Evolutionary conservation across 1,284 basidiomycete genomes (phyloP).

Genomic region (Cryptococcus jaspeensis): DNA sequence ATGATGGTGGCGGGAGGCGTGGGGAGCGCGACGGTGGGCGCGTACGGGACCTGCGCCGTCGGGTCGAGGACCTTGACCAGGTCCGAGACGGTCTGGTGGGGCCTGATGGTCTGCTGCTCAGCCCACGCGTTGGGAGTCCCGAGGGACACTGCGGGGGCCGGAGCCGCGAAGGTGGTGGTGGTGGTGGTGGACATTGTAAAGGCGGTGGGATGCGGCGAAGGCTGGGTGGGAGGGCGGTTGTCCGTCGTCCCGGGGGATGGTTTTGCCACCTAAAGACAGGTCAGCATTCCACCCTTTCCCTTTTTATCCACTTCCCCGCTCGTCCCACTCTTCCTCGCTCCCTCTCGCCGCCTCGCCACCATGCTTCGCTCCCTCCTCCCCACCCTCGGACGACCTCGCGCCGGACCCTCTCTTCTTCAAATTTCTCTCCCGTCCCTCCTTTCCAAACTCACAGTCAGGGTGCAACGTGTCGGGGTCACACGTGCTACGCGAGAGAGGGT

Average conservation of each 20-base stretch:
- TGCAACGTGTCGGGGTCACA: slow-evolving; percentile 29
- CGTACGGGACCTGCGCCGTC: slow-evolving; percentile 25
- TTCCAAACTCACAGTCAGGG: slow-evolving; percentile 36
- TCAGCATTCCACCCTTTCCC: background rate
- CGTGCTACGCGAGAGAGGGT: slow-evolving; percentile 40
- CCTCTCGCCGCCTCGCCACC: background rate
- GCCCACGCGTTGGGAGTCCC: slow-evolving; percentile 6
- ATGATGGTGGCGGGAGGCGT: slow-evolving; percentile 24
- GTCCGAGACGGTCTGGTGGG: slow-evolving; percentile 20
- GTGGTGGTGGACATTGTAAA: slow-evolving; percentile 16
- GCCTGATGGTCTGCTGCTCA: slow-evolving; percentile 2
- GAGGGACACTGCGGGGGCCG: slow-evolving; percentile 7
- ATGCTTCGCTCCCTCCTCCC: too few species aligned
- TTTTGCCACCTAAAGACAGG: slow-evolving; percentile 25
- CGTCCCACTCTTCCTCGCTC: background rate
- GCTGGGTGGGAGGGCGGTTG: slow-evolving; percentile 18
- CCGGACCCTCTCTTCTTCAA: too few species aligned
- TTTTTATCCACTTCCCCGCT: background rate
- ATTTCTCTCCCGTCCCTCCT: background rate
- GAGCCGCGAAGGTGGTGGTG: slow-evolving; percentile 20
- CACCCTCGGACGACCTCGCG: background rate
- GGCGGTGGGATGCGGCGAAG: slow-evolving; percentile 3
- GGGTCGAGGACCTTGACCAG: slow-evolving; percentile 41
- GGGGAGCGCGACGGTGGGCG: slow-evolving; percentile 25
- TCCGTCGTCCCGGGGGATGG: slow-evolving; percentile 35